Conservation (phyloP, 2,329 filamentous ascomycete genomes). For the Fusarium graminum region DNA sequence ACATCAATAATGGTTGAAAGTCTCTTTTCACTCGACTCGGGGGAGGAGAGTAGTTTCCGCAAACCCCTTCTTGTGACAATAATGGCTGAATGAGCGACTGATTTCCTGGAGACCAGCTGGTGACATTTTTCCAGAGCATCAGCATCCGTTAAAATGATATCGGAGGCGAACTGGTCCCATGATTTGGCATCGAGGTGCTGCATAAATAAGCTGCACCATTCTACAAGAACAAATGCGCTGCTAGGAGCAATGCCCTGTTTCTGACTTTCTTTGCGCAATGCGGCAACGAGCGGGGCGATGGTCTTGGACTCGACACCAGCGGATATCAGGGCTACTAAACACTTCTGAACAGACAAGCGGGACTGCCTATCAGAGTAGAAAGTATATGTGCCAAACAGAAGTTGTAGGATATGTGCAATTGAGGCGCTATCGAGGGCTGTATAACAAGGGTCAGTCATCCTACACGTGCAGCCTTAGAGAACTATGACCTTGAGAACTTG, state of each 20-base stretch:
- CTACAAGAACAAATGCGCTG: slow-evolving; percentile 88
- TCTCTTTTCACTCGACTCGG: slow-evolving; percentile 68
- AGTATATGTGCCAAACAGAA: slow-evolving; percentile 89
- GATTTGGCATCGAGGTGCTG: slow-evolving; percentile 73
- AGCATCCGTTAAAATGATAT: slow-evolving; percentile 77
- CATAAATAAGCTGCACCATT: slow-evolving; percentile 88
- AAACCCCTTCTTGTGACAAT: slow-evolving; percentile 84
- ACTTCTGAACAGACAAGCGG: slow-evolving; percentile 84
- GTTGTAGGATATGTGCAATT: slow-evolving; percentile 70
- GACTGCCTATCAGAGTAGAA: slow-evolving; percentile 89
- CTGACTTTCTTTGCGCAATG: slow-evolving; percentile 77
- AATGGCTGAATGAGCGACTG: slow-evolving; percentile 79
- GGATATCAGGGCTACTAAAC: slow-evolving; percentile 76
- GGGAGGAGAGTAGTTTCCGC: slow-evolving; percentile 75
- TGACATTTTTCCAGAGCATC: slow-evolving; percentile 83
- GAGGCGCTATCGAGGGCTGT: slow-evolving; percentile 63
- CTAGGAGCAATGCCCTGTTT: slow-evolving; percentile 82
- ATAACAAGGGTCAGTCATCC: slow-evolving; percentile 39
- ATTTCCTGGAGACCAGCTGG: slow-evolving; percentile 71
- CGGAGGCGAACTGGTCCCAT: slow-evolving; percentile 74
- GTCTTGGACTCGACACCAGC: slow-evolving; percentile 66
- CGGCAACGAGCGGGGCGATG: slow-evolving; percentile 74
- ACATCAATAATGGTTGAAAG: slow-evolving; percentile 73
- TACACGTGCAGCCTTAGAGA: slow-evolving; percentile 15
- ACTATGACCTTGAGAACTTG: slow-evolving; percentile 15